Evolutionary conservation across 2,329 filamentous ascomycete species (phyloP).

Genomic region (Immersiporthe knoxdaviesiana): DNA sequence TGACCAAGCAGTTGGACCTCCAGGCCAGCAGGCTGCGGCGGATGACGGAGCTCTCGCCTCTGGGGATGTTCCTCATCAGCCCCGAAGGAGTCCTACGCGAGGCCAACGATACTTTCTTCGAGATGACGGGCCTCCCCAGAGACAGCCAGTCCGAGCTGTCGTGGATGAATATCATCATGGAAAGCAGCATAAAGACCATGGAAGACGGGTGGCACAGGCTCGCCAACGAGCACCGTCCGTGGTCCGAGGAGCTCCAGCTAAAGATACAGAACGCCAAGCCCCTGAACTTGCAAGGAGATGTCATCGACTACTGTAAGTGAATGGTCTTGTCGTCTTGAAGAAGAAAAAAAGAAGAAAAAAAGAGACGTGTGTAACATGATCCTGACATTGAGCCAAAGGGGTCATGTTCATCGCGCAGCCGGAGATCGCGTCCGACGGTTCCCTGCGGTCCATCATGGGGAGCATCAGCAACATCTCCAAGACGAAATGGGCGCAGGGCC

Average conservation of each 20-base stretch:
- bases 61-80: constrained; percentile 45
- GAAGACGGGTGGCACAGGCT: constrained; percentile 45
- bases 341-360: no score
- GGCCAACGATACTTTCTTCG: constrained; percentile 51
- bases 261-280: constrained; percentile 39
- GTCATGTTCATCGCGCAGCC: constrained; percentile 44
- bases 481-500: constrained; percentile 47
- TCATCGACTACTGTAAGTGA: constrained; percentile 45
- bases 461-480: constrained; percentile 49
- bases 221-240: constrained; percentile 39
- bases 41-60: constrained; percentile 43
- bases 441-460: constrained; percentile 44
- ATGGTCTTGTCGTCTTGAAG: neutral
- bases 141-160: constrained; percentile 45
- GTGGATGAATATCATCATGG: constrained; percentile 46
- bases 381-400: constrained; percentile 29
- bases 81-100: constrained; percentile 47
- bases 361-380: neutral
- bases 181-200: constrained; percentile 39
- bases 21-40: constrained; percentile 42
- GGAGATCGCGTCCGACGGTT: constrained; percentile 40
- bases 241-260: constrained; percentile 48
- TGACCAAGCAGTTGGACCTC: constrained; percentile 41
- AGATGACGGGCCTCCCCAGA: constrained; percentile 48
- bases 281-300: constrained; percentile 41